Percentiles rank a stretch among this genome's conserved stretches.
Conservation (phyloP, 768 basidiomycete genomes). For the Mycena indigotica region DNA sequence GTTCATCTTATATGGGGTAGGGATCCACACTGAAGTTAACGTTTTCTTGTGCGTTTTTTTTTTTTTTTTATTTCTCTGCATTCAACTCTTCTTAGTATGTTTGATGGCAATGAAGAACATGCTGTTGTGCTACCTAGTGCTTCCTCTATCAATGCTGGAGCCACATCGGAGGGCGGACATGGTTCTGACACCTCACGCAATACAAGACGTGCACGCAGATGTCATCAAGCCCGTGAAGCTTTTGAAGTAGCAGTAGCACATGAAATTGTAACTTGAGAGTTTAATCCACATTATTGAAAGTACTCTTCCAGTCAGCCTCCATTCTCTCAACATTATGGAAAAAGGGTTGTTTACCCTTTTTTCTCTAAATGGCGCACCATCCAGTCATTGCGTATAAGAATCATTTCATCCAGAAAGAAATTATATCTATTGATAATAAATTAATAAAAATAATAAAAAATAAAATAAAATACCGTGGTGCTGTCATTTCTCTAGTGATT, state of each 20-base stretch:
- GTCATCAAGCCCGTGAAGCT: background rate
- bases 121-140: background rate
- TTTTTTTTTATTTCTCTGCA: too few species aligned
- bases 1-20: background rate
- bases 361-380: background rate
- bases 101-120: background rate
- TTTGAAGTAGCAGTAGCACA: too few species aligned
- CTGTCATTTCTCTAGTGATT: conserved; percentile 33
- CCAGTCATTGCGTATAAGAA: background rate
- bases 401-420: conserved; percentile 9
- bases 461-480: background rate
- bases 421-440: conserved; percentile 1
- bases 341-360: background rate
- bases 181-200: background rate
- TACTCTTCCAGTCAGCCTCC: too few species aligned
- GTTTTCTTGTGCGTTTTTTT: too few species aligned
- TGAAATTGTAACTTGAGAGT: too few species aligned
- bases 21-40: background rate
- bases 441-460: background rate
- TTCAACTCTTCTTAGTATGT: background rate
- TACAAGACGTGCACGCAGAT: background rate
- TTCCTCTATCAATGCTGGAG: background rate
- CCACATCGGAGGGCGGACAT: background rate
- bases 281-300: too few species aligned
- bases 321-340: too few species aligned